Base-by-base conservation (phyloP, 495 filamentous ascomycete genomes). In the Hypoxylon trugodes region DNA sequence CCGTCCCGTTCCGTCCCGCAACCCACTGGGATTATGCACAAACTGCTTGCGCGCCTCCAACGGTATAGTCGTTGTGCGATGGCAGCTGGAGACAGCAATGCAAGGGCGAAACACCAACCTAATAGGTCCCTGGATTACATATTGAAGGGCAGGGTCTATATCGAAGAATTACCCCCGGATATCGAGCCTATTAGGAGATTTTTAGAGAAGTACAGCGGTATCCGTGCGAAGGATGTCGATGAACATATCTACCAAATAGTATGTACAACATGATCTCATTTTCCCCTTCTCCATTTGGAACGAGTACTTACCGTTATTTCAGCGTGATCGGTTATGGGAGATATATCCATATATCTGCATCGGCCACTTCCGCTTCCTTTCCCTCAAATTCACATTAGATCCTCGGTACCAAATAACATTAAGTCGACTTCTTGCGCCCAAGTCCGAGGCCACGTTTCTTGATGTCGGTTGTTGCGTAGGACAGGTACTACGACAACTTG, bases 391-490 rank as follows among this genome's bases (percentile, higher is more conserved):
- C 41, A 48, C 64, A 15, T 30, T 59, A 4, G 72, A 74, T 33
- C 51, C 58, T 1, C 61, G 58, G 50, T 65, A 83, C 57, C 69
- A 71, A 2, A 61, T 75, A 40, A 69, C 79, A 13, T 69, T 85
- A 1, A 59, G 71, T 4, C 74, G 77, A 2, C 65, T 84, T 0
- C 76, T 77, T 46, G 68, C 42, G 60, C 75, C 55, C 33, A 75
- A 42, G 67, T 71, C 42, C 35, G 47, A 50, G 30, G 69, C 51
- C 59, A 79, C 6, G 2, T 53, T 76, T 5, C 64, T 76, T 24
- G 84, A 86, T 59, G 73, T 82, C 0, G 81, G 79, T 46, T 82
- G 79, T 63, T 80, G 79, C 54, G 73, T 83, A 22, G 79, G 75
- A 30, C 79, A 82, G 47, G 74, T 80, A n/a, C 59, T 82, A 7